Base-by-base conservation (phyloP, 2,329 filamentous ascomycete species). In the Pseudogymnoascus sp. region DNA sequence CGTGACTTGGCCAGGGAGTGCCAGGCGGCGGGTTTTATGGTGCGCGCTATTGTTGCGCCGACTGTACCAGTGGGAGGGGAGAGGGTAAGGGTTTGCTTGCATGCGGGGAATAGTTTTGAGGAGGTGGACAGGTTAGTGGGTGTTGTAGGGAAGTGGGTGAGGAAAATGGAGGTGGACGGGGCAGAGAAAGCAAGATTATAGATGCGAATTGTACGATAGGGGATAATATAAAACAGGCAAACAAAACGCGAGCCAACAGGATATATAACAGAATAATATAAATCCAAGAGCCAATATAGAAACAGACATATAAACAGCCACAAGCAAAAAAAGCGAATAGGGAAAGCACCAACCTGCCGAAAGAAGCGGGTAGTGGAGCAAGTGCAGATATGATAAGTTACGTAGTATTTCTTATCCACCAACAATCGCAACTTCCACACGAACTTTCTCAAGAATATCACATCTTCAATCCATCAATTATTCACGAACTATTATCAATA, bases 1-100 rank as follows among this genome's bases (percentile, higher is more conserved):
- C 79, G 85, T 3, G 77, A 78, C 3, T 73, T 90, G 12, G 87
- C 87, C 0, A 76, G 73, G 1, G 76, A 80, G 62, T 89, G 87
- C 62, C 87, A 90, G 72, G 68, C 76, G 3, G 72, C 74, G 0
- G 84, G 85, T 0, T 85, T 84, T 63, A 76, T 86, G 47, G 82
- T 89, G 0, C 78, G 87, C 1, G 80, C 86, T 0, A 88, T 90
- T 14, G 84, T 90, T 64, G 79, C 85, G 1, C 88, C 88, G 0
- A 90, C 87, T 0, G 86, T 91, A 1, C 85, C 86, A 0, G 73
- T 71, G 1, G 86, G 87, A 0, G 82, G 77, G 4, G 85, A 89
- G 70, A 77, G 88, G 10, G 82, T 90, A 0, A 76, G 88, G 7
- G 77, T 91, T 0, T 90, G 87, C 71, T 71, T 91, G 2, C 88